Conservation (phyloP, 164 flowering plant genomes). For the Tetrastigma voinierianum region DNA sequence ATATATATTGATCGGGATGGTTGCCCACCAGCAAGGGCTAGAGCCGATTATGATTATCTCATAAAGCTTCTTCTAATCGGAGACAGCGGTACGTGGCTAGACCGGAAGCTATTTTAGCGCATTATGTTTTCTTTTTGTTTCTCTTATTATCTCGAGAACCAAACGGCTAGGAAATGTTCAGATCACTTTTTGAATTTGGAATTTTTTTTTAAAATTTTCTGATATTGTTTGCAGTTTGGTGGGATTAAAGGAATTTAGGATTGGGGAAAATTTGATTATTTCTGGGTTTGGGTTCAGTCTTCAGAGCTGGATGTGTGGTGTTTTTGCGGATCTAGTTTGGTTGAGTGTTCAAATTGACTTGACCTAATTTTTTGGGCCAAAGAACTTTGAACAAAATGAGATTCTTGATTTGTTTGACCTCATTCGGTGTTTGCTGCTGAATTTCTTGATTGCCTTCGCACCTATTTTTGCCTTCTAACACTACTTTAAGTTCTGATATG, state of each 20-base stretch:
- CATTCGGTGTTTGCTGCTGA: too few relatives aligned
- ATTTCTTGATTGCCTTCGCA: not conserved
- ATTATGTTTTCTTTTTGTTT: not conserved
- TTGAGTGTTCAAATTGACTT: not conserved
- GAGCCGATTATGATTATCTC: conserved; percentile 63
- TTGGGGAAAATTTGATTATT: too few relatives aligned
- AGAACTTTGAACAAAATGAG: not conserved
- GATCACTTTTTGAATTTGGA: conserved; percentile 5
- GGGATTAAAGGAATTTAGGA: too few relatives aligned
- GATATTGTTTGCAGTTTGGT: not conserved
- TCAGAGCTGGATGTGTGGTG: not conserved
- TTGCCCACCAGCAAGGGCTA: conserved; percentile 65
- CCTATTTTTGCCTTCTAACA: not conserved
- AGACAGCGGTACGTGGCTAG: conserved; percentile 47
- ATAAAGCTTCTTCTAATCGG: conserved; percentile 60
- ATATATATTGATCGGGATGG: conserved; percentile 31
- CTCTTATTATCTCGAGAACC: conserved; percentile 2
- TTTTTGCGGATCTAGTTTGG: not conserved
- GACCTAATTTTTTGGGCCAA: not conserved
- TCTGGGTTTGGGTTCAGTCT: not conserved
- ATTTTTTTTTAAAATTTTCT: not conserved
- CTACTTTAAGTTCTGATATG: not conserved
- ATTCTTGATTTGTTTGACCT: too few relatives aligned
- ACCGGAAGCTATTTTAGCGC: not conserved
- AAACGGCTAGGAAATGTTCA: not conserved